Conservation (phyloP, 2,329 filamentous ascomycete genomes). For the Cladosporium cucumerinum region DNA sequence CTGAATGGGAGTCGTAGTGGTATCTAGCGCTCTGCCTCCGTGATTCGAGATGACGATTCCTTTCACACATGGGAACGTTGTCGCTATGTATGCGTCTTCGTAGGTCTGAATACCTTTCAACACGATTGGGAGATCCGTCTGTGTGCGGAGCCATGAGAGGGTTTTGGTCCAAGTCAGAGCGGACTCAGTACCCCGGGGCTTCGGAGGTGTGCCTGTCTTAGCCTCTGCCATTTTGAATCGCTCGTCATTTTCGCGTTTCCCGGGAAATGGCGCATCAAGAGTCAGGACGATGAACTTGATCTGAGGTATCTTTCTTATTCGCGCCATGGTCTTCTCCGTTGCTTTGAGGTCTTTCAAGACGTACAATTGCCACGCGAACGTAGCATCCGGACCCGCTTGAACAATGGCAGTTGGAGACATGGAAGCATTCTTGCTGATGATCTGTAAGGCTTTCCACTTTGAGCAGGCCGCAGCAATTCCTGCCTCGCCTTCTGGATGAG, state of each 20-base stretch:
- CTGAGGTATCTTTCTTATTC: constrained; percentile 18
- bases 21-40: constrained; percentile 51
- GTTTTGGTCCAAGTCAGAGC: not conserved
- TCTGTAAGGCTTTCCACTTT: constrained; percentile 26
- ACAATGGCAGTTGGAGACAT: constrained; percentile 32
- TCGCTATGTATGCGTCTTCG: constrained; percentile 47
- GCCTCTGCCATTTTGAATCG: constrained; percentile 20
- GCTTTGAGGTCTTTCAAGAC: constrained; percentile 55
- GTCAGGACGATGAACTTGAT: constrained; percentile 58
- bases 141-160: not conserved
- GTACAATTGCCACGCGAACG: constrained; percentile 60
- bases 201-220: not conserved
- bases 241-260: constrained; percentile 52
- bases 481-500: constrained; percentile 35
- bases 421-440: constrained; percentile 29
- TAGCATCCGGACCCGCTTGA: constrained; percentile 24
- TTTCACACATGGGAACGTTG: constrained; percentile 43
- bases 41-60: constrained; percentile 55
- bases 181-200: not conserved
- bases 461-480: constrained; percentile 31
- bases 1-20: constrained; percentile 50
- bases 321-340: constrained; percentile 36
- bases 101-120: constrained; percentile 58
- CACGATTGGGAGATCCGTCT: constrained; percentile 58
- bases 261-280: constrained; percentile 55